Evolutionary conservation across 1,139 yeast species (phyloP), one percentile per base, ranked within the genome.

Genomic region (Debaryomycetaceae sp.): DNA sequence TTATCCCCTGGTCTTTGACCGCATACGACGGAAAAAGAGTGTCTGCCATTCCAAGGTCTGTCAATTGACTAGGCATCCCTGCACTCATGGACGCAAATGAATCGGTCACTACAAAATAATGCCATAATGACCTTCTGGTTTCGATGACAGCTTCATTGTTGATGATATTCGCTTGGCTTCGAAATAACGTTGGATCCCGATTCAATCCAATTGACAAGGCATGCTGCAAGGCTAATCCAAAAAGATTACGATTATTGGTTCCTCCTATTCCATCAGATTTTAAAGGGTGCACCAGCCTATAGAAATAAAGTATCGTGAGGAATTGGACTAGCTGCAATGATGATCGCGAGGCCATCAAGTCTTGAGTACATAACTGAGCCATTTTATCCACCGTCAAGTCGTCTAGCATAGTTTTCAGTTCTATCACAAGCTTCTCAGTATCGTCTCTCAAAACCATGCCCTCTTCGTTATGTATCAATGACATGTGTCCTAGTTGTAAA

Each of bases 251-350:
- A 8, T 72, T 63, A 49, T 73, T 78, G 0, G 72, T 64, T 5
- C 75, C 73, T 36, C 76, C 69, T 24, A 74, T 58, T 1, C 79
- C 79, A 49, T 67, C 72, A 47, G 74, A 63, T 52, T 74, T 78
- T 49, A 68, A 68, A 1, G 78, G 78, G 6, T 69, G 64, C 7
- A 72, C 68, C 41, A 60, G 63, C 34, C 72, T 56, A 52, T 70
- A 73, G 45, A 68, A 71, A 46, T 68, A 60, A 27, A 65, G 49
- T 35, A 74, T 57, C 4, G 68, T 53, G 43, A 70, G 58, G 2
- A 59, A 46, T 51, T 70, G 76, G 5, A 70, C 66, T 43, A 63
- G 53, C 47, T 68, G 63, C 42, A 70, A 58, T 3, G 73, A 56
- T 39, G 73, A 67, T 50, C 66, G 63, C 0, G 60, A 54, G 8